These are phyloP conservation scores for Ambrosia artemisiifolia DNA, from an alignment of 129 eudicot species.

Conservation along the genomic window DNA sequence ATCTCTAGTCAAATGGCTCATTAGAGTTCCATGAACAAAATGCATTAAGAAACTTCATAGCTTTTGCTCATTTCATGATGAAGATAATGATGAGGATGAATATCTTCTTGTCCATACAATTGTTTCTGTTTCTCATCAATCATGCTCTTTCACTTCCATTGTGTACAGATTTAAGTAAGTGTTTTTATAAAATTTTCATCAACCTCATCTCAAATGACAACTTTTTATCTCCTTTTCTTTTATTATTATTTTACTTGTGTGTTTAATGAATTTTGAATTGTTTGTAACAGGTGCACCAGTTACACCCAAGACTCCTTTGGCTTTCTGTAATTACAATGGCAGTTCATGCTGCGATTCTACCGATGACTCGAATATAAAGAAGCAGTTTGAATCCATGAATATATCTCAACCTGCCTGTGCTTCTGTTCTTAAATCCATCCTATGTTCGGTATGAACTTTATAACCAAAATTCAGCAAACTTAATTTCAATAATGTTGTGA, in stretches of 20 bases:
- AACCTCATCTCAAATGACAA: neutral
- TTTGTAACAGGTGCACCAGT: constrained; percentile 31
- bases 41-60: constrained; percentile 18
- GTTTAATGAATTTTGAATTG: constrained; percentile 14
- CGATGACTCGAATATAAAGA: constrained; percentile 30
- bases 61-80: constrained; percentile 12
- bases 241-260: neutral
- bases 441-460: constrained; percentile 42
- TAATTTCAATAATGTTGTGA: neutral
- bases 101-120: constrained; percentile 5
- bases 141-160: constrained; percentile 43
- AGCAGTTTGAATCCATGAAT: constrained; percentile 43
- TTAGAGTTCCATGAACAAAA: constrained; percentile 18
- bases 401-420: constrained; percentile 43
- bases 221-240: neutral
- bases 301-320: constrained; percentile 25
- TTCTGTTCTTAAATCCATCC: constrained; percentile 41
- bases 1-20: constrained; percentile 15
- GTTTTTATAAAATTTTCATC: neutral
- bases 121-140: constrained; percentile 14
- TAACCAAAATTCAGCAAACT: neutral
- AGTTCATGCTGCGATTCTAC: constrained; percentile 40
- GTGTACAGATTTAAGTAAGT: constrained; percentile 47
- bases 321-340: constrained; percentile 39
- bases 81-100: constrained; percentile 1